Conservation (phyloP, 2,329 filamentous ascomycete species). For the Fusarium camptoceras region DNA sequence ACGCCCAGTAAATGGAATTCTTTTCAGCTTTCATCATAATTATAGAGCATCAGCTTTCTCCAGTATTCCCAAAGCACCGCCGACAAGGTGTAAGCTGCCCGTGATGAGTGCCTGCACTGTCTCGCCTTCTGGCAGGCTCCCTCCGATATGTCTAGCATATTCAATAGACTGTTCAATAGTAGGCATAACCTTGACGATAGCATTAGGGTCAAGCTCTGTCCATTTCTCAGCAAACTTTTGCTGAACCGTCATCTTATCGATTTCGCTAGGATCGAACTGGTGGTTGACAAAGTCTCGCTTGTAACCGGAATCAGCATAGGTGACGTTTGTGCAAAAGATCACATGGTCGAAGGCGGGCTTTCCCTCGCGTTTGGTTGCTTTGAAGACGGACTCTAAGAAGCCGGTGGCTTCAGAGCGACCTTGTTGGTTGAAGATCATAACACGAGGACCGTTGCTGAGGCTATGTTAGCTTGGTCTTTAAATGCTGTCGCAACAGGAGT, state of each 20-base stretch:
- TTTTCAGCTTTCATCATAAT: constrained; percentile 5
- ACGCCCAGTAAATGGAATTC: not conserved
- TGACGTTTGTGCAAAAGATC: constrained; percentile 85
- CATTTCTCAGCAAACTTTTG: constrained; percentile 65
- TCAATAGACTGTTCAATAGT: constrained; percentile 68
- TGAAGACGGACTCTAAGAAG: constrained; percentile 63
- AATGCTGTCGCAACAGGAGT: not conserved
- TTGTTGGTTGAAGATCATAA: constrained; percentile 91
- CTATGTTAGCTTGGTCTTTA: not conserved
- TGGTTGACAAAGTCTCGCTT: constrained; percentile 69
- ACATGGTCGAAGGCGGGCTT: constrained; percentile 72
- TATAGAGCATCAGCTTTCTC: constrained; percentile 60
- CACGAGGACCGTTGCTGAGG: constrained; percentile 54
- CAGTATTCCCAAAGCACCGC: constrained; percentile 63
- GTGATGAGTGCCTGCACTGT: constrained; percentile 66
- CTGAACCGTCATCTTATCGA: constrained; percentile 65
- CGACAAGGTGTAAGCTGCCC: constrained; percentile 72
- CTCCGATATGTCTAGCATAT: constrained; percentile 55
- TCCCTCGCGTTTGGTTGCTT: constrained; percentile 48
- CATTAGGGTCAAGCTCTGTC: constrained; percentile 59
- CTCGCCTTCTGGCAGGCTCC: constrained; percentile 48
- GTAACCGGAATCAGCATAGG: constrained; percentile 62
- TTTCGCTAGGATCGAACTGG: constrained; percentile 63
- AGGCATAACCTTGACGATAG: constrained; percentile 60
- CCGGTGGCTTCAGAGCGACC: constrained; percentile 65